A percentile compares a stretch with the other conserved stretches of the same genome.
Evolutionary conservation across 441 rosid genomes (phyloP).

Genomic region (Erysimum pusillum): DNA sequence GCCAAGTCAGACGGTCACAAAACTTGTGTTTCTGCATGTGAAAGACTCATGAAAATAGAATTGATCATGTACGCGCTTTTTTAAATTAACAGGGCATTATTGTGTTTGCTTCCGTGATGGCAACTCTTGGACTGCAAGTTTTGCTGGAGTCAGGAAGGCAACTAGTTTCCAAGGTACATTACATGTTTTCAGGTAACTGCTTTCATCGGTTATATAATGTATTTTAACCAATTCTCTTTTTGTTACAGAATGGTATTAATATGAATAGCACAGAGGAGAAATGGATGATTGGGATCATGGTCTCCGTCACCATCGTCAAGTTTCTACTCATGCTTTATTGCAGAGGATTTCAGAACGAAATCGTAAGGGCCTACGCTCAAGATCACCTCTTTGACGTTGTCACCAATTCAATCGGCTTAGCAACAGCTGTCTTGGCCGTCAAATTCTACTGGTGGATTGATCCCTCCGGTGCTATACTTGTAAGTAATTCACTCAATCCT

Average conservation of each 20-base stretch:
- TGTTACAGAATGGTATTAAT: slow-evolving; percentile 60
- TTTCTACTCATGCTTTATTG: slow-evolving; percentile 59
- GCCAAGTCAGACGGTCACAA: slow-evolving; percentile 1
- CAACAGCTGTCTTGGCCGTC: slow-evolving; percentile 67
- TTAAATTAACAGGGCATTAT: slow-evolving; percentile 61
- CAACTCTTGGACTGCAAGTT: slow-evolving; percentile 78
- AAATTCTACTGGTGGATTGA: slow-evolving; percentile 80
- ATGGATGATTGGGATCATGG: slow-evolving; percentile 91
- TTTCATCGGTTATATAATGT: neutral
- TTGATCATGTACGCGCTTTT: neutral
- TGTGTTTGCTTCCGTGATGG: slow-evolving; percentile 84
- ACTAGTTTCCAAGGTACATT: slow-evolving; percentile 57
- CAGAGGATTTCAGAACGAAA: slow-evolving; percentile 72
- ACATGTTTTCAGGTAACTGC: neutral
- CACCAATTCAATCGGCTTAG: slow-evolving; percentile 73
- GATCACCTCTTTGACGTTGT: slow-evolving; percentile 83
- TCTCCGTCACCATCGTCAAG: slow-evolving; percentile 66
- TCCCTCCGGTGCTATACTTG: slow-evolving; percentile 75
- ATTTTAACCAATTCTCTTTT: neutral
- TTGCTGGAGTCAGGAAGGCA: slow-evolving; percentile 69
- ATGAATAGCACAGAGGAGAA: slow-evolving; percentile 56
- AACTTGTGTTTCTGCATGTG: neutral
- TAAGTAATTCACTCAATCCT: slow-evolving; percentile 42
- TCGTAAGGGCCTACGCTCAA: slow-evolving; percentile 76
- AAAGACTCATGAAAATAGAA: slow-evolving; percentile 6